These are phyloP conservation scores for Ophiosphaerella herpotricha DNA, from an alignment of 2,329 filamentous ascomycete genomes.

Conservation along the genomic window DNA sequence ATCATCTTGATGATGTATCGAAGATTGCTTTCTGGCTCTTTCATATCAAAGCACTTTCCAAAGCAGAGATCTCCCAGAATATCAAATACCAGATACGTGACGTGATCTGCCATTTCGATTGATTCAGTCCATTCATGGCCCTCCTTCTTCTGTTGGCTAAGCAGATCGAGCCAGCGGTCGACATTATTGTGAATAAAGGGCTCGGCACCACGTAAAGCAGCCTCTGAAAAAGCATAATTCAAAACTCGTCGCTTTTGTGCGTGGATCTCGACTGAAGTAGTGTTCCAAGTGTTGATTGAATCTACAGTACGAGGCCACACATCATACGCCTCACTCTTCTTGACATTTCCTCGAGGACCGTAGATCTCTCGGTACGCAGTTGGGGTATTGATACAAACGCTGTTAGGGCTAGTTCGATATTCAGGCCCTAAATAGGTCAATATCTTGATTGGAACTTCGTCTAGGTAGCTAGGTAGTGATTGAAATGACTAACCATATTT, in stretches of 20 bases:
- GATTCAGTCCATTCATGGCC: conserved; percentile 14
- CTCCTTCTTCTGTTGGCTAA: conserved; percentile 12
- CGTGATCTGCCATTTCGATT: conserved; percentile 23
- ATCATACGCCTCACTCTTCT: conserved; percentile 51
- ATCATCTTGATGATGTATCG: conserved; percentile 28
- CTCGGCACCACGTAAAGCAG: conserved; percentile 47
- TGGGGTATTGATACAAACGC: conserved; percentile 73
- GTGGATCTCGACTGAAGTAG: conserved; percentile 39
- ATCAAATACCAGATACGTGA: conserved; percentile 50
- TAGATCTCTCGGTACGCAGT: conserved; percentile 52
- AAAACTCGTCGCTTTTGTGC: conserved; percentile 46
- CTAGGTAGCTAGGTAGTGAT: not conserved
- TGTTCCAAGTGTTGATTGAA: conserved; percentile 43
- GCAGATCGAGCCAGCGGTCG: conserved; percentile 27
- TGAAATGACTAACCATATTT: conserved; percentile 62
- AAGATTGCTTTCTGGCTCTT: conserved; percentile 23
- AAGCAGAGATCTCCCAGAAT: conserved; percentile 52
- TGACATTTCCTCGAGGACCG: conserved; percentile 50
- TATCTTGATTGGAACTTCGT: not conserved
- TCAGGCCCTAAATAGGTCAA: conserved; percentile 10
- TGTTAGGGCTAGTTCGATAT: conserved; percentile 74
- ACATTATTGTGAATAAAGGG: conserved; percentile 40
- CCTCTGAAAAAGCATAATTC: conserved; percentile 49
- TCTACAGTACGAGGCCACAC: conserved; percentile 46
- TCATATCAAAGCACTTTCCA: conserved; percentile 45